Evolutionary conservation across 495 filamentous ascomycete genomes (phyloP).

Genomic region (Neurospora hispaniola): DNA sequence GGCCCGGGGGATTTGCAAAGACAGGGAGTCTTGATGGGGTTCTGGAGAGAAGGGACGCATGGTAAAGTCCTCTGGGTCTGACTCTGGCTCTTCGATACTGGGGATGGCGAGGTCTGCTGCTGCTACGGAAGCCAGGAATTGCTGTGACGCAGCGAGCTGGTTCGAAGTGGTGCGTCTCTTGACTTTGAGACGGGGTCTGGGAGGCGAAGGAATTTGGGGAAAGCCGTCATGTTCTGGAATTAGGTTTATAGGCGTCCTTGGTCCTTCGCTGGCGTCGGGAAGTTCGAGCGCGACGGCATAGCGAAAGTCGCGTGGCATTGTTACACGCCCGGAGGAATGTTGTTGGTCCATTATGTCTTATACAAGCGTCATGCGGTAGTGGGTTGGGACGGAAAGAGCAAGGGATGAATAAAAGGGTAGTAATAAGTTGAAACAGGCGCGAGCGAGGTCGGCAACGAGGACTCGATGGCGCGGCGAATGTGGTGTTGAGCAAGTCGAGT

Average conservation of each 20-base stretch:
- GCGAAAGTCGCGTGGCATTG: conserved; percentile 31
- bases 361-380: not conserved
- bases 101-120: conserved; percentile 46
- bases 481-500: not conserved
- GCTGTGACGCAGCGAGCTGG: conserved; percentile 39
- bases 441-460: not conserved
- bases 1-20: not conserved
- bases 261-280: conserved; percentile 13
- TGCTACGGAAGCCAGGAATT: conserved; percentile 46
- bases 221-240: conserved; percentile 12
- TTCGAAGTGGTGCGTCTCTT: conserved; percentile 36
- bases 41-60: conserved; percentile 13
- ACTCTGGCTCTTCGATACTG: conserved; percentile 37
- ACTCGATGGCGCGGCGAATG: not conserved
- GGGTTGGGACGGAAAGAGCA: conserved; percentile 21
- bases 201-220: conserved; percentile 28
- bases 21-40: not conserved
- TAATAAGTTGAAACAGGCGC: not conserved
- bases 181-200: conserved; percentile 33
- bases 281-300: conserved; percentile 12
- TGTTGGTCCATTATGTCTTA: conserved; percentile 28
- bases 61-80: conserved; percentile 22
- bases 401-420: conserved; percentile 4
- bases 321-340: conserved; percentile 28
- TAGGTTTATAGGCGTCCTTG: conserved; percentile 24